These are phyloP conservation scores for Populus pruinosa DNA, from an alignment of 345 rosid species.

Conservation along the genomic window DNA sequence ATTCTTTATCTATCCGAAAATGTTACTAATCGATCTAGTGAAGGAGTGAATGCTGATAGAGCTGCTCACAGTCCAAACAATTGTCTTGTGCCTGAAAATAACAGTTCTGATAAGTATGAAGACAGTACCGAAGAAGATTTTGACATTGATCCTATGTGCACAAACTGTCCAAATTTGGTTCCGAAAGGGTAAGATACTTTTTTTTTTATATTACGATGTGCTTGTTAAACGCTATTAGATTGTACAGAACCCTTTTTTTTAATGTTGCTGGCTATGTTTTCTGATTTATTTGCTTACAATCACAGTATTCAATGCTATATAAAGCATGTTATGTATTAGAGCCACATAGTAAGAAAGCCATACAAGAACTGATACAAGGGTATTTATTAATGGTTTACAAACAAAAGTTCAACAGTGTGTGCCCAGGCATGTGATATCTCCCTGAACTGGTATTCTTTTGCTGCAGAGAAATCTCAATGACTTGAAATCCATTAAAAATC, in stretches of 20 bases:
- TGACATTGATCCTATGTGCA: conserved; percentile 77
- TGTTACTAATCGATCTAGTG: conserved; percentile 32
- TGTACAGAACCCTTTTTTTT: not conserved
- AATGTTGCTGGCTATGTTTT: not conserved
- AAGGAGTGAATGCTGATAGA: conserved; percentile 51
- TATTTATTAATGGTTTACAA: not conserved
- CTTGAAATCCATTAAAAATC: conserved; percentile 2
- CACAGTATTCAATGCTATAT: not conserved
- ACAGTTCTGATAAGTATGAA: conserved; percentile 17
- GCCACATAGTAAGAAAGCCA: not conserved
- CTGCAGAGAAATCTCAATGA: not conserved
- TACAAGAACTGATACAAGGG: too few species aligned
- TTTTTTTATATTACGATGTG: not conserved
- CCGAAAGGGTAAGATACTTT: conserved; percentile 62
- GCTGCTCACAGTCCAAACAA: conserved; percentile 39
- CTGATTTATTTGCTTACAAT: not conserved
- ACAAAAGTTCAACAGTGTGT: not conserved
- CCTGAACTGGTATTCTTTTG: not conserved
- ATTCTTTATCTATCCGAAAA: conserved; percentile 60
- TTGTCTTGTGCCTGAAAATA: conserved; percentile 19
- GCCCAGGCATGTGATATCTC: not conserved
- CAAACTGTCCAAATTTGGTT: conserved; percentile 67
- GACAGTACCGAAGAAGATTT: conserved; percentile 48
- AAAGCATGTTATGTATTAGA: not conserved
- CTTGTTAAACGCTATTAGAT: not conserved